phyloP scores from a whole-genome alignment of 805 yeast species.

The Starmerella ratchasimensis region DNA sequence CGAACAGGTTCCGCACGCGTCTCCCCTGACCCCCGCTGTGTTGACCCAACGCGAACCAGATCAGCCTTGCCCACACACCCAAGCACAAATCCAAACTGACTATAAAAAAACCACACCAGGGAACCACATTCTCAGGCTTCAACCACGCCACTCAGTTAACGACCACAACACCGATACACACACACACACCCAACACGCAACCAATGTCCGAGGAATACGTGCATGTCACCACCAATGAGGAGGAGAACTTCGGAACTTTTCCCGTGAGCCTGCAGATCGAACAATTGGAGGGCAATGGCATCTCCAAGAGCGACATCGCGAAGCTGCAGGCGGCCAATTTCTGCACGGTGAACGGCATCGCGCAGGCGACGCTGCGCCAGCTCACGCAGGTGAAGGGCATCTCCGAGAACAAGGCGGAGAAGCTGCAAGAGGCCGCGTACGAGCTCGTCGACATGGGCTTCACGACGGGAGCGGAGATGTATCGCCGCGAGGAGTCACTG shows the following conservation, averaged over 20 bases:
- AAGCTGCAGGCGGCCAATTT: constrained; percentile 72
- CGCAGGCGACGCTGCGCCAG: constrained; percentile 79
- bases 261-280: constrained; percentile 11
- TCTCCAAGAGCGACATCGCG: constrained; percentile 59
- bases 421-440: constrained; percentile 66
- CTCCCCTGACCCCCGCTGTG: too few species aligned
- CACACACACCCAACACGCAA: not conserved
- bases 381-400: constrained; percentile 75
- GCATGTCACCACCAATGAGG: not conserved
- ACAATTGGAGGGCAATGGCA: constrained; percentile 58
- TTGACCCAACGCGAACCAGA: too few species aligned
- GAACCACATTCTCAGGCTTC: too few species aligned
- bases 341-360: constrained; percentile 83
- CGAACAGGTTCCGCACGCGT: too few species aligned
- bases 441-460: constrained; percentile 89
- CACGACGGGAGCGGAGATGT: constrained; percentile 92
- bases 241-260: constrained; percentile 8
- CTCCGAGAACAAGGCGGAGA: constrained; percentile 89
- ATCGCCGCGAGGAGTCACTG: constrained; percentile 74
- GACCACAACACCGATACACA: too few species aligned
- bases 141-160: too few species aligned
- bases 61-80: too few species aligned
- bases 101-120: too few species aligned
- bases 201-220: not conserved
- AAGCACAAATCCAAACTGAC: too few species aligned